Percentiles rank a stretch among this genome's conserved stretches.
phyloP scores from a whole-genome alignment of 495 filamentous ascomycete genomes.

The Letharia columbiana region DNA sequence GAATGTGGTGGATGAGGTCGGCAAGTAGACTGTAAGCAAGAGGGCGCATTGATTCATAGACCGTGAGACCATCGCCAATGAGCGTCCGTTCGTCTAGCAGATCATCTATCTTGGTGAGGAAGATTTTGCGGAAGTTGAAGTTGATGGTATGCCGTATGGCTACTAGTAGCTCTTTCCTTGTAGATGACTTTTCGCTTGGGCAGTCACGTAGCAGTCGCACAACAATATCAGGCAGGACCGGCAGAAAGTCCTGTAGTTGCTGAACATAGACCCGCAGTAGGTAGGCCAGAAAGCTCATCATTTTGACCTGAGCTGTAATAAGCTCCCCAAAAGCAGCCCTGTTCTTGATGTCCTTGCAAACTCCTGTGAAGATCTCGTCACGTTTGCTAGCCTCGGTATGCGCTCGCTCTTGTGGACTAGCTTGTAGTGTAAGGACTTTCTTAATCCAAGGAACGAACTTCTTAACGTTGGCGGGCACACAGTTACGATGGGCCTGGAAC shows the following conservation, averaged over 20 bases:
- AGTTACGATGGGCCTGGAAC: slow-evolving; percentile 80
- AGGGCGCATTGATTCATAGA: slow-evolving; percentile 92
- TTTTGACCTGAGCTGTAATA: slow-evolving; percentile 96
- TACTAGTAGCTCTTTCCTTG: slow-evolving; percentile 89
- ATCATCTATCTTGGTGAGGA: slow-evolving; percentile 89
- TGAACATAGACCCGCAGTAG: slow-evolving; percentile 79
- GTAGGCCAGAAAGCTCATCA: slow-evolving; percentile 97
- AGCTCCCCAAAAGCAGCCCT: slow-evolving; percentile 93
- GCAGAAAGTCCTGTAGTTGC: slow-evolving; percentile 82
- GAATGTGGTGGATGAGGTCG: slow-evolving; percentile 94
- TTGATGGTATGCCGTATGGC: slow-evolving; percentile 98
- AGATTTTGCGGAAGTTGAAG: slow-evolving; percentile 95
- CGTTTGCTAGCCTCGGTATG: slow-evolving; percentile 71
- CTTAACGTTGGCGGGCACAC: slow-evolving; percentile 78
- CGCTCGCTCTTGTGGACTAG: slow-evolving; percentile 85
- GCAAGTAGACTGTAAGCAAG: slow-evolving; percentile 98
- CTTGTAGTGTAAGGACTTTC: slow-evolving; percentile 77
- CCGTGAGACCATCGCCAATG: slow-evolving; percentile 91
- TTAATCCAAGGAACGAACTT: slow-evolving; percentile 91
- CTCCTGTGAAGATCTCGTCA: slow-evolving; percentile 78
- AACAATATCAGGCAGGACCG: slow-evolving; percentile 78
- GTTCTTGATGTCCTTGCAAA: slow-evolving; percentile 90
- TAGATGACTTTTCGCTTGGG: slow-evolving; percentile 83
- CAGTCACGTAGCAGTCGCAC: slow-evolving; percentile 90
- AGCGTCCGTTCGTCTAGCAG: slow-evolving; percentile 86